Evolutionary conservation across 441 rosid genomes (phyloP).

Genomic region (Breynia disticha): DNA sequence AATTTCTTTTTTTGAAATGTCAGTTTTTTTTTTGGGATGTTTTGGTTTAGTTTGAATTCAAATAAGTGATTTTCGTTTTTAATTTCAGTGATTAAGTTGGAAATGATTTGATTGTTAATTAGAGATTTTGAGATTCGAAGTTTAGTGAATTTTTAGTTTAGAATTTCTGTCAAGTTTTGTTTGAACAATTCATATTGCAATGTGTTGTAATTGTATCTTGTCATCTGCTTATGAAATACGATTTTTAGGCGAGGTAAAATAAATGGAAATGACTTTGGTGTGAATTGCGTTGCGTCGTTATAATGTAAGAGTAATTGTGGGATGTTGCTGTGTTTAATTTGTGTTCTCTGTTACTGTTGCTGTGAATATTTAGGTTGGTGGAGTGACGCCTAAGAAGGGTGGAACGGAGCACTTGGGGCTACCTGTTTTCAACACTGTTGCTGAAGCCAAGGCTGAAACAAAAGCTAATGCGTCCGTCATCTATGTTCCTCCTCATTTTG

Average conservation of each 20-base stretch:
- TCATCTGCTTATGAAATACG: too few relatives aligned
- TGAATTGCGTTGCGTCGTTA: too few relatives aligned
- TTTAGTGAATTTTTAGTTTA: too few relatives aligned
- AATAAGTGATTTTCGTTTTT: background rate
- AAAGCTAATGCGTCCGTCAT: conserved; percentile 90
- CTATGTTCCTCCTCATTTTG: conserved; percentile 94
- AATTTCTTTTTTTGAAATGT: background rate
- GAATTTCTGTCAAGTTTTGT: too few relatives aligned
- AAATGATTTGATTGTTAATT: too few relatives aligned
- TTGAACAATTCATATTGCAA: too few relatives aligned
- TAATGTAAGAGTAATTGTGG: background rate
- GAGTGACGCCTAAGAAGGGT: conserved; percentile 97
- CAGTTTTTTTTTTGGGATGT: background rate
- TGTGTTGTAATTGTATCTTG: too few relatives aligned
- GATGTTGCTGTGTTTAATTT: background rate
- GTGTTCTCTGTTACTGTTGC: background rate
- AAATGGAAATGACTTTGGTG: too few relatives aligned
- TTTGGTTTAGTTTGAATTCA: background rate
- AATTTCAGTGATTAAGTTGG: background rate
- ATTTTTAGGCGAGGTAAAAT: too few relatives aligned
- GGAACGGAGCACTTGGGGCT: conserved; percentile 97
- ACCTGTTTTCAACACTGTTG: conserved; percentile 89
- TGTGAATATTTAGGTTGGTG: conserved; percentile 57
- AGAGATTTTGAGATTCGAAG: too few relatives aligned
- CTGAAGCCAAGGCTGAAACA: conserved; percentile 92